Evolutionary conservation across 2,329 filamentous ascomycete genomes (phyloP).

Genomic region (Fusarium tupiense): DNA sequence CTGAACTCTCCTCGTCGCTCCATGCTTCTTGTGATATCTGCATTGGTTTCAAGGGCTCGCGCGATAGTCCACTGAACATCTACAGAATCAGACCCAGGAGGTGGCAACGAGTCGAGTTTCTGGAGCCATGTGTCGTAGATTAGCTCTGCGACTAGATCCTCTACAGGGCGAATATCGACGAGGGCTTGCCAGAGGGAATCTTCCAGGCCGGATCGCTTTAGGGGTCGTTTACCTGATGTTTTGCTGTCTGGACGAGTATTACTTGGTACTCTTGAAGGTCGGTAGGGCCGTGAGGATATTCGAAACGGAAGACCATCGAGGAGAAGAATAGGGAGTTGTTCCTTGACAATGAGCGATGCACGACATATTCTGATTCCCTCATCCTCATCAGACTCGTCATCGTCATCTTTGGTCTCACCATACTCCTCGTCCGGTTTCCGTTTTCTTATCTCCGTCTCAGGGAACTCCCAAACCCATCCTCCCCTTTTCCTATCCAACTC

Average conservation of each 20-base stretch:
- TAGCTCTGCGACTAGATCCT: conserved; percentile 39
- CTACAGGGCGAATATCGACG: conserved; percentile 10
- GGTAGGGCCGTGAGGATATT: background rate
- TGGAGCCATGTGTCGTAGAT: conserved; percentile 43
- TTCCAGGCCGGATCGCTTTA: conserved; percentile 31
- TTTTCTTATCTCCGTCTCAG: conserved; percentile 24
- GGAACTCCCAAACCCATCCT: conserved; percentile 42
- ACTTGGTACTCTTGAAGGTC: conserved; percentile 10
- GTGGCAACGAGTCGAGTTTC: conserved; percentile 33
- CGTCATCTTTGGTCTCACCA: background rate
- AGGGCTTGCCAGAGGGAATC: conserved; percentile 33
- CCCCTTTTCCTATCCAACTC: conserved; percentile 25
- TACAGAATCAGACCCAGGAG: conserved; percentile 13
- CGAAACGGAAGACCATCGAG: conserved; percentile 36
- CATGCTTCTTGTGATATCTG: conserved; percentile 34
- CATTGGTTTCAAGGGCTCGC: conserved; percentile 41
- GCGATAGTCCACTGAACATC: conserved; percentile 36
- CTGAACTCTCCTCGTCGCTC: conserved; percentile 30
- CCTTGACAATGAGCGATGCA: conserved; percentile 30
- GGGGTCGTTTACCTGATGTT: background rate
- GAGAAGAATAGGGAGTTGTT: conserved; percentile 35
- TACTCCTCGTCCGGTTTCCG: background rate
- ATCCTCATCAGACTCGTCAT: background rate
- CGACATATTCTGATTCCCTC: conserved; percentile 39
- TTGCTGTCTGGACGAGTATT: background rate